Evolutionary conservation across 2,329 filamentous ascomycete species (phyloP).

Genomic region (Hymenoscyphus fructigenus): DNA sequence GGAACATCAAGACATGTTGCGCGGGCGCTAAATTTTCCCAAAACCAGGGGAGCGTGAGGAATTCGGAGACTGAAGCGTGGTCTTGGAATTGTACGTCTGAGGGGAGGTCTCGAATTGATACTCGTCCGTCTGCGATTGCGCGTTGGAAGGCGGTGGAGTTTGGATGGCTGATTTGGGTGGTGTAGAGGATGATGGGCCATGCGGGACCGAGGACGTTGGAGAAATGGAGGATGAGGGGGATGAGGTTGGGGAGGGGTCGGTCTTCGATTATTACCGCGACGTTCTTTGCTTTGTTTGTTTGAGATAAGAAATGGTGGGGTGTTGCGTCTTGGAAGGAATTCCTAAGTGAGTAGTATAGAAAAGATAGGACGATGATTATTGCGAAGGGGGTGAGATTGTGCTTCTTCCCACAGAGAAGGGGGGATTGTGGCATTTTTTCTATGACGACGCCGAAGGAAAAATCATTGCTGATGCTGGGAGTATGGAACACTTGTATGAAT

Average conservation of each 20-base stretch:
- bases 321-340: background rate
- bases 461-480: too few relatives aligned
- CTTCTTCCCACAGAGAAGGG: too few relatives aligned
- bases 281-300: slow-evolving; percentile 14
- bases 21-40: slow-evolving; percentile 35
- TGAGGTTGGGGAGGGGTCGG: slow-evolving; percentile 31
- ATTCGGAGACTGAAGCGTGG: slow-evolving; percentile 37
- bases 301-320: background rate
- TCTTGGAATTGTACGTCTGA: slow-evolving; percentile 33
- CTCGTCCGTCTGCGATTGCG: slow-evolving; percentile 32
- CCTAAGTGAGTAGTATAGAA: too few relatives aligned
- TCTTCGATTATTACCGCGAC: slow-evolving; percentile 39
- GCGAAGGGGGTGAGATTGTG: too few relatives aligned
- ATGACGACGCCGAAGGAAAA: too few relatives aligned
- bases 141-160: slow-evolving; percentile 37
- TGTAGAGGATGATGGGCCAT: slow-evolving; percentile 45
- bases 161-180: slow-evolving; percentile 28
- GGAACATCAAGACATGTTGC: slow-evolving; percentile 33
- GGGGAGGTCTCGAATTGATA: slow-evolving; percentile 40
- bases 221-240: slow-evolving; percentile 40
- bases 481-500: too few relatives aligned
- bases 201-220: slow-evolving; percentile 40
- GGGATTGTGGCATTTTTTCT: too few relatives aligned
- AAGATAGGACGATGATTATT: too few relatives aligned
- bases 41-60: slow-evolving; percentile 29